phyloP scores from a whole-genome alignment of 495 filamentous ascomycete species.

The Aspergillus ellipticus region DNA sequence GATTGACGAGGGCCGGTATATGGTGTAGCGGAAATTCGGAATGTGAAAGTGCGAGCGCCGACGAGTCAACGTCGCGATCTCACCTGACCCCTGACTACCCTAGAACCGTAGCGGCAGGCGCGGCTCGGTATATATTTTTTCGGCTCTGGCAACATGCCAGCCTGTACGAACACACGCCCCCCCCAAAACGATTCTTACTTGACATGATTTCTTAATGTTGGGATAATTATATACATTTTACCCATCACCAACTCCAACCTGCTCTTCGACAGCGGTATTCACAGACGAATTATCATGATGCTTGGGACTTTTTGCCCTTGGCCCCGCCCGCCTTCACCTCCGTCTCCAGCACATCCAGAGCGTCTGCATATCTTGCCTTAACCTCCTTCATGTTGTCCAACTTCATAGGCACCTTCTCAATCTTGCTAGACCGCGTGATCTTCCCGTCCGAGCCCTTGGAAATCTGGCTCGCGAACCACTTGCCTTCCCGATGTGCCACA shows the following conservation, averaged over 20 bases:
- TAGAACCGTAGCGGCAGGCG: too few relatives aligned
- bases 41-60: too few relatives aligned
- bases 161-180: not conserved
- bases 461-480: constrained; percentile 84
- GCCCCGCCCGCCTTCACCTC: constrained; percentile 27
- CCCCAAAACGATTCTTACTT: not conserved
- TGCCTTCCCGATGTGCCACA: constrained; percentile 68
- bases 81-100: too few relatives aligned
- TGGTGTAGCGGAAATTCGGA: too few relatives aligned
- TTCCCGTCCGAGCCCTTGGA: constrained; percentile 43
- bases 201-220: not conserved
- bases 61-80: too few relatives aligned
- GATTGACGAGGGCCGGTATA: too few relatives aligned
- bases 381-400: constrained; percentile 41
- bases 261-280: not conserved
- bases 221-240: constrained; percentile 1
- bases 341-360: constrained; percentile 48
- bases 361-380: constrained; percentile 56
- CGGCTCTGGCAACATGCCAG: not conserved
- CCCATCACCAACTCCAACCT: not conserved
- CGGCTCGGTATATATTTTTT: too few relatives aligned
- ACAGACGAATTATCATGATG: not conserved
- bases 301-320: not conserved
- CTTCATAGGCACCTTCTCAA: constrained; percentile 45
- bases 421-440: constrained; percentile 37